Conservation (phyloP, 441 rosid genomes). For the Heliophila coronopifolia region DNA sequence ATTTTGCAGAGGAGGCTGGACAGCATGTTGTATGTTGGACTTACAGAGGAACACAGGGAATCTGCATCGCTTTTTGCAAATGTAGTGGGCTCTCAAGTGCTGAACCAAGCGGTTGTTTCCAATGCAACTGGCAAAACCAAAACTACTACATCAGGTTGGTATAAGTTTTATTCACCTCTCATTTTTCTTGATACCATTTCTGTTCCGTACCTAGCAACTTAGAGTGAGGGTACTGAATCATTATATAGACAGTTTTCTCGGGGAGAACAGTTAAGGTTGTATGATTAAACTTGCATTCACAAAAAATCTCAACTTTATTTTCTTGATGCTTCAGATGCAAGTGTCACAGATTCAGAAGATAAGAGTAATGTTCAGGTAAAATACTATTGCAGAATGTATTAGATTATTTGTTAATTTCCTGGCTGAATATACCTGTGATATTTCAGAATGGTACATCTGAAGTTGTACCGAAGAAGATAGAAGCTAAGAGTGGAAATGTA, state of each 20-base stretch:
- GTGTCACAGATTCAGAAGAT: conserved; percentile 36
- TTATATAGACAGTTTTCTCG: conserved; percentile 3
- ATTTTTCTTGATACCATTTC: background rate
- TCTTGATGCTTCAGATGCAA: conserved; percentile 46
- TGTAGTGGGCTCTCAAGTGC: conserved; percentile 84
- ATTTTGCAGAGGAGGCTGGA: conserved; percentile 91
- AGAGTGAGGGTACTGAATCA: conserved; percentile 3
- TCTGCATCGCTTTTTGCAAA: conserved; percentile 92
- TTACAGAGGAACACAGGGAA: conserved; percentile 91
- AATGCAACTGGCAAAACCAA: conserved; percentile 32
- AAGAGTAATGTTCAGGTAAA: conserved; percentile 50
- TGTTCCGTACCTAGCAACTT: conserved; percentile 6
- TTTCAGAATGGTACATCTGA: conserved; percentile 41
- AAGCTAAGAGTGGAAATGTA: conserved; percentile 52
- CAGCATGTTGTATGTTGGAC: conserved; percentile 86
- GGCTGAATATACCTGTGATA: conserved; percentile 11
- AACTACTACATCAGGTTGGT: conserved; percentile 47
- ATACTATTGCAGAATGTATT: conserved; percentile 8
- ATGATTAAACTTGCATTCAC: conserved; percentile 17
- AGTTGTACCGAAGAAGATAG: conserved; percentile 32
- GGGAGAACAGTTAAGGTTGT: background rate
- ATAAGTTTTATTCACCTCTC: conserved; percentile 10
- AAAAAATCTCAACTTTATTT: conserved; percentile 1
- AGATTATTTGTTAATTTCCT: conserved; percentile 5
- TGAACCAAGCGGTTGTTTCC: conserved; percentile 49